Percentiles rank a stretch among this genome's conserved stretches.
Evolutionary conservation across 257 asterid species (phyloP).

Genomic region (Lavandula angustifolia): DNA sequence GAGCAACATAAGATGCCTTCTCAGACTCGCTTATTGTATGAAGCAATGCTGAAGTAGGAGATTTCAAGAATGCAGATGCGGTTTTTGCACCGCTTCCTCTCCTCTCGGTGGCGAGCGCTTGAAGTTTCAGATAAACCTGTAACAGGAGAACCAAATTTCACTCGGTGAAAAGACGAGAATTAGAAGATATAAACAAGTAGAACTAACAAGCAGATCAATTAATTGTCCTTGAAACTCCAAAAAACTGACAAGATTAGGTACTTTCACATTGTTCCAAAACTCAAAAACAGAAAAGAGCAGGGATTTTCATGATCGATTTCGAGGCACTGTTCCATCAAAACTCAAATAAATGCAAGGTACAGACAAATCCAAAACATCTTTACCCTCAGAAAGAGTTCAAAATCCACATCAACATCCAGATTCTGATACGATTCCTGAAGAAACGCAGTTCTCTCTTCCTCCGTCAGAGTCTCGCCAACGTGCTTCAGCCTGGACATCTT

Average conservation of each 20-base stretch:
- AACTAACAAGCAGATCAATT: background rate
- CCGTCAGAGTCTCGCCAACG: conserved; percentile 81
- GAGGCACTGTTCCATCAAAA: conserved; percentile 31
- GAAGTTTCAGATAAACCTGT: conserved; percentile 86
- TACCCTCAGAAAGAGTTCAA: conserved; percentile 93
- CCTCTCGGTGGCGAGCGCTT: conserved; percentile 72
- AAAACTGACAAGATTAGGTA: background rate
- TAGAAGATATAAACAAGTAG: conserved; percentile 1
- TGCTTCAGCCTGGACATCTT: conserved; percentile 86
- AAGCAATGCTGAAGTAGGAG: conserved; percentile 94
- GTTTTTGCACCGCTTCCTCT: conserved; percentile 78
- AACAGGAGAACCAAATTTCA: conserved; percentile 32
- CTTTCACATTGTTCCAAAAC: conserved; percentile 7
- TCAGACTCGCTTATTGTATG: conserved; percentile 96
- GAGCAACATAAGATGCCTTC: conserved; percentile 92
- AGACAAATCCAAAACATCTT: conserved; percentile 6
- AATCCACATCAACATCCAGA: conserved; percentile 79
- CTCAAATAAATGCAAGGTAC: conserved; percentile 16
- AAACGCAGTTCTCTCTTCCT: conserved; percentile 70
- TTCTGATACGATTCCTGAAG: conserved; percentile 64
- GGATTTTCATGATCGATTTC: too few relatives aligned
- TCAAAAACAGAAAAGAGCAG: too few relatives aligned
- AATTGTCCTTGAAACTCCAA: conserved; percentile 9
- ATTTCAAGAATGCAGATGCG: conserved; percentile 87
- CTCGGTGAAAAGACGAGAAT: conserved; percentile 4